phyloP scores from a whole-genome alignment of 1,139 yeast species.

The Lodderomyces pseudojiufengensis region DNA sequence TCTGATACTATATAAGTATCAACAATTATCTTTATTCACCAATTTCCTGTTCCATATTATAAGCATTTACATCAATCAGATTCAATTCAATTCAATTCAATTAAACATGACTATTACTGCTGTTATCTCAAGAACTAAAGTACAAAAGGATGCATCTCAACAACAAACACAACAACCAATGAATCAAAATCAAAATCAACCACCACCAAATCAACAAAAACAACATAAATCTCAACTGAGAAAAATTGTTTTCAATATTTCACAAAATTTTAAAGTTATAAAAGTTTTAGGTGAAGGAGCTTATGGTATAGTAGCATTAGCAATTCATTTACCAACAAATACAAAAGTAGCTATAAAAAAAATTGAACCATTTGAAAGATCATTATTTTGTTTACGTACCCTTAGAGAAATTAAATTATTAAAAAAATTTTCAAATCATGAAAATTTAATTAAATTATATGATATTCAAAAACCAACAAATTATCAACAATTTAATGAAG shows the following conservation, averaged over 20 bases:
- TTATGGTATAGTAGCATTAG: slow-evolving; percentile 93
- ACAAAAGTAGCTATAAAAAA: slow-evolving; percentile 94
- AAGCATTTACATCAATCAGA: too few relatives aligned
- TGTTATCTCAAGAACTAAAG: too few relatives aligned
- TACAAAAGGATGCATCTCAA: too few relatives aligned
- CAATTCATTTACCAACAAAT: slow-evolving; percentile 80
- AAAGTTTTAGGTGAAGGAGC: slow-evolving; percentile 96
- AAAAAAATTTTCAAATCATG: slow-evolving; percentile 77
- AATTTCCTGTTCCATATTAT: too few relatives aligned
- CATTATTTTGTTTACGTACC: slow-evolving; percentile 88
- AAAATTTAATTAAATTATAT: slow-evolving; percentile 83
- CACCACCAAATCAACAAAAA: too few relatives aligned
- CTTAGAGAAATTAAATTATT: slow-evolving; percentile 83
- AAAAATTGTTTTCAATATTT: slow-evolving; percentile 76
- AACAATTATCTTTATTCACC: too few relatives aligned
- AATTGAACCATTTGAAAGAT: slow-evolving; percentile 88
- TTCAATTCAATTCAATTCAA: too few relatives aligned
- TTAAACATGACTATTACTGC: too few relatives aligned
- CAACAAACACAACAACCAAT: too few relatives aligned
- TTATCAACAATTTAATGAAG: slow-evolving; percentile 76
- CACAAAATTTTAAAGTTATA: slow-evolving; percentile 78
- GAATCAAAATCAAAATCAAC: too few relatives aligned
- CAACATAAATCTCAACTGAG: slow-evolving; percentile 17
- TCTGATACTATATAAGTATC: too few relatives aligned
- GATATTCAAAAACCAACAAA: slow-evolving; percentile 87